Evolutionary conservation across 768 basidiomycete genomes (phyloP), one percentile per base, ranked within the genome.

Genomic region (Lactarius quietus): DNA sequence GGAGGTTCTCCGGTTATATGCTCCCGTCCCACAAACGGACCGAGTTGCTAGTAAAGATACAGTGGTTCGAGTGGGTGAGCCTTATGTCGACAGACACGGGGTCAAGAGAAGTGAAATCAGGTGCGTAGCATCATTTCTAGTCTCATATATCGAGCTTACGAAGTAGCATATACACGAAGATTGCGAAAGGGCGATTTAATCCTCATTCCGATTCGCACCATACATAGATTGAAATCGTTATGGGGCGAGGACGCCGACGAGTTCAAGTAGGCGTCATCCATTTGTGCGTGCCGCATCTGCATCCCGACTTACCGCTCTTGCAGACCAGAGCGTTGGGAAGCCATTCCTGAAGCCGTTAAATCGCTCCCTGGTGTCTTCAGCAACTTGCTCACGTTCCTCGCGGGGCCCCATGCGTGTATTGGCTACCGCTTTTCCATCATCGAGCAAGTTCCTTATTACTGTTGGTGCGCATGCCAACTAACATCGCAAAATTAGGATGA

Each of bases 181-280:
- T 7, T 65, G 26, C 43, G 55, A 23, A 63, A 68, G 43, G 68
- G 64, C 36, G 64, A 70, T 28, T 2, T 48, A 15, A 14, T 66
- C 59, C 1, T 66, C 4, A 45, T 70, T 33, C 68, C 68, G 18
- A 66, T 69, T 29, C 62, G 59, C 15, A 33, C 41, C 26, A 14
- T 70, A 3, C 55, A 70, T 45, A 57, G 56, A n/a, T 33, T 66
- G 57, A 66, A 62, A 39, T 62, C 62, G 18, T 6, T 70, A 26
- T 70, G 69, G 69, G 69, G 69, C 4, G 64, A 66, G 29, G 68
- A 70, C 51, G 69, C 71, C 58, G 39, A 71, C 62, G 52, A 74
- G 73, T 67, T 60, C 73, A 52, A 45, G 68, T 59, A 45, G 73
- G 61, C 66, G 71, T 57, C 61, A 2, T 56, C 67, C 12, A 62